Conservation (phyloP, 1,139 yeast species). For the Scheffersomyces parashehatae region DNA sequence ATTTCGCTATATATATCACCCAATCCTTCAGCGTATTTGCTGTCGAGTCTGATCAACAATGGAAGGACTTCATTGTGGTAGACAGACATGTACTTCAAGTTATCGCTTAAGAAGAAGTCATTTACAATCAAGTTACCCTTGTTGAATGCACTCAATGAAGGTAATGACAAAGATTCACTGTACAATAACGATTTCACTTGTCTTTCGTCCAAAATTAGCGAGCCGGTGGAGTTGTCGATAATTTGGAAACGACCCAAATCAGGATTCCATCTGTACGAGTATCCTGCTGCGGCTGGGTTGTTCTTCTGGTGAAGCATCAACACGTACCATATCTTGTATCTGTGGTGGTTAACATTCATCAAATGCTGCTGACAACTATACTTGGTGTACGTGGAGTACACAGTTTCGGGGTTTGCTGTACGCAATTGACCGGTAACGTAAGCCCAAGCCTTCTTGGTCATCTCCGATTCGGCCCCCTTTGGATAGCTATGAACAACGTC, state of each 20-base stretch:
- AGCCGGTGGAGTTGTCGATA: slow-evolving; percentile 25
- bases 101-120: slow-evolving; percentile 40
- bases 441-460: slow-evolving; percentile 42
- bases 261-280: slow-evolving; percentile 41
- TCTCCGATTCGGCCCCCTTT: slow-evolving; percentile 31
- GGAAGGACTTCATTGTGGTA: slow-evolving; percentile 43
- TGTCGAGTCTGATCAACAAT: slow-evolving; percentile 30
- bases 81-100: slow-evolving; percentile 37
- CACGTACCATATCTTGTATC: slow-evolving; percentile 39
- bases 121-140: slow-evolving; percentile 38
- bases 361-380: slow-evolving; percentile 45
- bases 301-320: slow-evolving; percentile 33
- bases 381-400: slow-evolving; percentile 44
- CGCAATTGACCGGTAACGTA: slow-evolving; percentile 40
- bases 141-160: slow-evolving; percentile 30
- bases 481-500: slow-evolving; percentile 41
- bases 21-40: slow-evolving; percentile 31
- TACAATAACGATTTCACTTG: slow-evolving; percentile 35
- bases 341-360: slow-evolving; percentile 36
- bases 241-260: slow-evolving; percentile 38
- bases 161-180: slow-evolving; percentile 34
- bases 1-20: slow-evolving; percentile 32
- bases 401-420: slow-evolving; percentile 42
- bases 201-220: slow-evolving; percentile 31
- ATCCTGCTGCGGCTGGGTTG: slow-evolving; percentile 18